Conservation (phyloP, 768 basidiomycete genomes). For the Calvatia gigantea region DNA sequence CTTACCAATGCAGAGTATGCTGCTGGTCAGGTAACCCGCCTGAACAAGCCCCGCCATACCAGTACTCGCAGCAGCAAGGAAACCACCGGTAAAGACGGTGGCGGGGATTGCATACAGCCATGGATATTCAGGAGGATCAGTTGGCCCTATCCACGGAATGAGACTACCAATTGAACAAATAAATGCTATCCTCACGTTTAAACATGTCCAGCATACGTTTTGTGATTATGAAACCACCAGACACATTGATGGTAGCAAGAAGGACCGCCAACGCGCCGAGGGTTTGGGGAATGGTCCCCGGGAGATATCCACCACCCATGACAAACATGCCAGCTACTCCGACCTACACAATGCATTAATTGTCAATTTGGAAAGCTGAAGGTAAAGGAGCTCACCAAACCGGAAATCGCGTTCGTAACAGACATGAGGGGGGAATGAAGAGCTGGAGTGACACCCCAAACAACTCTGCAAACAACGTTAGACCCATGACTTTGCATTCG, state of each 20-base stretch:
- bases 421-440: constrained; percentile 90
- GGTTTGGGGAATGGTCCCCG: constrained; percentile 75
- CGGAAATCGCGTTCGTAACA: constrained; percentile 87
- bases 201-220: constrained; percentile 95
- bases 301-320: constrained; percentile 86
- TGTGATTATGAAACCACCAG: constrained; percentile 86
- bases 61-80: constrained; percentile 76
- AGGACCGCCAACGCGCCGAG: constrained; percentile 84
- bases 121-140: constrained; percentile 85
- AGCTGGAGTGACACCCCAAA: constrained; percentile 88
- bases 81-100: constrained; percentile 78
- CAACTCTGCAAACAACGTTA: constrained; percentile 44
- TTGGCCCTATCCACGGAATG: constrained; percentile 46
- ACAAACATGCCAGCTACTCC: constrained; percentile 85
- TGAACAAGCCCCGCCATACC: constrained; percentile 86
- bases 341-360: constrained; percentile 34
- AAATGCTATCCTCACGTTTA: constrained; percentile 53
- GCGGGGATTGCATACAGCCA: constrained; percentile 82
- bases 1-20: constrained; percentile 79
- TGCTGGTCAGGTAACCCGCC: constrained; percentile 83
- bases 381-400: constrained; percentile 34
- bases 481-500: not conserved
- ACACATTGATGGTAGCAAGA: constrained; percentile 83
- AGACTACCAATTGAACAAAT: not conserved
- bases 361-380: not conserved